Evolutionary conservation across 768 basidiomycete genomes (phyloP), one percentile per base, ranked within the genome.

Genomic region (Rhizopogon sp.): DNA sequence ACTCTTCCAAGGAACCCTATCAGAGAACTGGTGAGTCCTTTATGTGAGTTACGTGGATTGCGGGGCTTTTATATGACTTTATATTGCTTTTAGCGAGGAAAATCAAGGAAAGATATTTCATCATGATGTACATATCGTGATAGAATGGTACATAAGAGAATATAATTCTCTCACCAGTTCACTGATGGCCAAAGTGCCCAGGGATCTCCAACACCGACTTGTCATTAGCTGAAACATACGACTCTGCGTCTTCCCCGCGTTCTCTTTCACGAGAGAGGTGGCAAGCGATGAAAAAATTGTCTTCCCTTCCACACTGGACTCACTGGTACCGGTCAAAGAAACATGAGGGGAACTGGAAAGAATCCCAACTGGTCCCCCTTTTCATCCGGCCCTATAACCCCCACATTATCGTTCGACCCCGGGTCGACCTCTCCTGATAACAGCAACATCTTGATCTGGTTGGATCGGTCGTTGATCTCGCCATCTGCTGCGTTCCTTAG

Each of bases 101-200:
- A n/a, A n/a, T n/a, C n/a, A n/a, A n/a, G n/a, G n/a, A n/a, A n/a
- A n/a, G n/a, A n/a, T n/a, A n/a, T n/a, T n/a, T n/a, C n/a, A n/a
- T n/a, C n/a, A n/a, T n/a, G n/a, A n/a, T n/a, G n/a, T n/a, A n/a
- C n/a, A n/a, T n/a, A n/a, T n/a, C n/a, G n/a, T n/a, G n/a, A n/a
- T n/a, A n/a, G n/a, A n/a, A n/a, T n/a, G n/a, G n/a, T n/a, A n/a
- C n/a, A n/a, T n/a, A n/a, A n/a, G n/a, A n/a, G n/a, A n/a, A n/a
- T n/a, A n/a, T n/a, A n/a, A n/a, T n/a, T n/a, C n/a, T n/a, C n/a
- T n/a, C n/a, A n/a, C n/a, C n/a, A n/a, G n/a, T n/a, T n/a, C n/a
- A n/a, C n/a, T n/a, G n/a, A n/a, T n/a, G n/a, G n/a, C 28, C 64
- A 57, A 83, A 82, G 33, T 79, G 78, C 9, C 83, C 82, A 2